Evolutionary conservation across 2,329 filamentous ascomycete genomes (phyloP).

Genomic region (Colletotrichum lini): DNA sequence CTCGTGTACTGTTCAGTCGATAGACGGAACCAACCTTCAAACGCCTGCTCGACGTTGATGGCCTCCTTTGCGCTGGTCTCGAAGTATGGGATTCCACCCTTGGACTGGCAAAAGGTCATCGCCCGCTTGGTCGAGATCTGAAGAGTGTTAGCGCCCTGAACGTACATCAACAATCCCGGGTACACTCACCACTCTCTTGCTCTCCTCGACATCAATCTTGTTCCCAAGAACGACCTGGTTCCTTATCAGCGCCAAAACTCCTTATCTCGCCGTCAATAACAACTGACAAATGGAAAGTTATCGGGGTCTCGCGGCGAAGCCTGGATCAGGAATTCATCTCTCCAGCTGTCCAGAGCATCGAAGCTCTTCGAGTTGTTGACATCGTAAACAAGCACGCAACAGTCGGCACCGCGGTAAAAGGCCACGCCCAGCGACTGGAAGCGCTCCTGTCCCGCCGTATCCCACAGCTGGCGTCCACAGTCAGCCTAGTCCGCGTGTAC

Average conservation of each 20-base stretch:
- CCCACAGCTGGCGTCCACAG: conserved; percentile 80
- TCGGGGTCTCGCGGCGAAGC: conserved; percentile 96
- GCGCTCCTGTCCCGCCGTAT: conserved; percentile 96
- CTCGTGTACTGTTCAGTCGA: neutral
- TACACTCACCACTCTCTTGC: conserved; percentile 84
- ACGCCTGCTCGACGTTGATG: conserved; percentile 92
- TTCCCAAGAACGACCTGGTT: conserved; percentile 91
- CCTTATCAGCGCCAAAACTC: conserved; percentile 43
- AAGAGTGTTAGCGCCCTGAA: conserved; percentile 12
- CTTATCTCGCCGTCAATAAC: neutral
- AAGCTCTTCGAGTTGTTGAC: conserved; percentile 99
- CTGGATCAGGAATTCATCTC: conserved; percentile 98
- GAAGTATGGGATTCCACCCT: conserved; percentile 98
- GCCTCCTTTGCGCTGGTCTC: conserved; percentile 99
- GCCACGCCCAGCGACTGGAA: conserved; percentile 98
- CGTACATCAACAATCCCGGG: too few species aligned
- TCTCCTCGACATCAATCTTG: conserved; percentile 99
- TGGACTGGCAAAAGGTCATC: conserved; percentile 97
- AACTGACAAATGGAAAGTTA: conserved; percentile 94
- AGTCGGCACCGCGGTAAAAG: conserved; percentile 97
- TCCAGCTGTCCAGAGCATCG: conserved; percentile 97
- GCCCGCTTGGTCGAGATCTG: conserved; percentile 95
- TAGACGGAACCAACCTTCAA: conserved; percentile 68
- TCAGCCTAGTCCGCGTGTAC: conserved; percentile 7
- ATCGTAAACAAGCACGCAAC: conserved; percentile 97